Conservation (phyloP, 108 stramenopile species). For the Fragilaria crotonensis region DNA sequence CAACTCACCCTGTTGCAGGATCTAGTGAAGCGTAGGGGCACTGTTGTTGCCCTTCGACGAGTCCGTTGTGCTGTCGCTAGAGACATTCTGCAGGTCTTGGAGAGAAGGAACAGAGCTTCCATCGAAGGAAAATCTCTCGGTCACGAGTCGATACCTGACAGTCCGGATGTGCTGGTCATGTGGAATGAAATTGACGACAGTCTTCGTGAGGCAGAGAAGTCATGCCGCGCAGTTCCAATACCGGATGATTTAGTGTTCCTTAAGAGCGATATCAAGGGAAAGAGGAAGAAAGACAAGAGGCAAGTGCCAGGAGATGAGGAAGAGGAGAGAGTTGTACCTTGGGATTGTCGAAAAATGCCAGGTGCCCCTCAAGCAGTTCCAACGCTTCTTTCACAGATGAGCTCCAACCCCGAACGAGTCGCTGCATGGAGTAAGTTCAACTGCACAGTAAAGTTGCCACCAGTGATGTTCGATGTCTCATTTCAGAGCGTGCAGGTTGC, state of each 20-base stretch:
- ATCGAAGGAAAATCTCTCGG: constrained; percentile 2
- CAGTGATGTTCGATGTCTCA: constrained; percentile 2
- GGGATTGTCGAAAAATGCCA: constrained; percentile 57
- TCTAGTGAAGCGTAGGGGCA: constrained; percentile 36
- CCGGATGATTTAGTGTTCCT: constrained; percentile 1
- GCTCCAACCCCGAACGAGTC: constrained; percentile 49
- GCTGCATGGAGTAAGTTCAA: constrained; percentile 45
- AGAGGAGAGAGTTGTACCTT: constrained; percentile 42
- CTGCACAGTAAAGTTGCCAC: neutral
- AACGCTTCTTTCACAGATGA: constrained; percentile 53
- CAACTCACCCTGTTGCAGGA: constrained; percentile 44
- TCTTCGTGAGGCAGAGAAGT: constrained; percentile 29
- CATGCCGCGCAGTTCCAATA: constrained; percentile 2
- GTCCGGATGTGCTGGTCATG: constrained; percentile 31
- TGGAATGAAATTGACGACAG: constrained; percentile 51
- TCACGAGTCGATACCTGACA: neutral
- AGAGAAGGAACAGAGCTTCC: constrained; percentile 1
- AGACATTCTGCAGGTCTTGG: constrained; percentile 33
- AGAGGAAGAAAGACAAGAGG: constrained; percentile 9
- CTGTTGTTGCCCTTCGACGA: constrained; percentile 58
- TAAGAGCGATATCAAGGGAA: constrained; percentile 1
- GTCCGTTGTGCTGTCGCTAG: constrained; percentile 53
- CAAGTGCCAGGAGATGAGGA: neutral
- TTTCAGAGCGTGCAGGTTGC: constrained; percentile 6
- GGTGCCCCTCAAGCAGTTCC: constrained; percentile 73